Evolutionary conservation across 2,329 filamentous ascomycete genomes (phyloP).

Genomic region (Didymellaceae sp.): DNA sequence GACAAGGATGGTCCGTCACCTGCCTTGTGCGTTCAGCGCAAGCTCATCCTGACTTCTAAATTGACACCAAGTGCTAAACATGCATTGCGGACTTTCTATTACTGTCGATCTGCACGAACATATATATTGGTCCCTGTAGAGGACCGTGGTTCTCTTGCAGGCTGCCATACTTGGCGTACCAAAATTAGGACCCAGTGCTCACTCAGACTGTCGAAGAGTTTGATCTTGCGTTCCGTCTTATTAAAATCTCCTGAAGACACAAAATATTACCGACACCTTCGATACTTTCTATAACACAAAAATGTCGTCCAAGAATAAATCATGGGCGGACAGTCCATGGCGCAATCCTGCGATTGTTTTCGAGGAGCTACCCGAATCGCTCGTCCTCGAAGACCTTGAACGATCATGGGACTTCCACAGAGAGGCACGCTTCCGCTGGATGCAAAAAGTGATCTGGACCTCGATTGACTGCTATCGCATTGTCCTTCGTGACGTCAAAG

Average conservation of each 20-base stretch:
- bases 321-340: slow-evolving; percentile 17
- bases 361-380: slow-evolving; percentile 11
- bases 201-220: slow-evolving; percentile 6
- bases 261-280: slow-evolving; percentile 5
- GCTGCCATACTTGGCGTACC: slow-evolving; percentile 10
- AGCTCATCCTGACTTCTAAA: neutral
- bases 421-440: slow-evolving; percentile 18
- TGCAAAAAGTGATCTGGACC: slow-evolving; percentile 16
- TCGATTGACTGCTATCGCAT: slow-evolving; percentile 6
- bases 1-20: too few relatives aligned
- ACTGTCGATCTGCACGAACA: neutral
- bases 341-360: slow-evolving; percentile 10
- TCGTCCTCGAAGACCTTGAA: slow-evolving; percentile 20
- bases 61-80: neutral
- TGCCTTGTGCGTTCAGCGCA: neutral
- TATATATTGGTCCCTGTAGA: neutral
- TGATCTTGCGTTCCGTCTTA: slow-evolving; percentile 7
- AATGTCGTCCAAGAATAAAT: slow-evolving; percentile 8
- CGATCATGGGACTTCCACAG: slow-evolving; percentile 20
- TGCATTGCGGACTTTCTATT: too few relatives aligned
- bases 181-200: slow-evolving; percentile 10
- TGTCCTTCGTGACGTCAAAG: slow-evolving; percentile 14
- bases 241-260: slow-evolving; percentile 13
- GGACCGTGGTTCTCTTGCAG: slow-evolving; percentile 10
- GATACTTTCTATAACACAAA: slow-evolving; percentile 3